phyloP scores from a whole-genome alignment of 2,329 filamentous ascomycete species.

The Penicillium sp. region DNA sequence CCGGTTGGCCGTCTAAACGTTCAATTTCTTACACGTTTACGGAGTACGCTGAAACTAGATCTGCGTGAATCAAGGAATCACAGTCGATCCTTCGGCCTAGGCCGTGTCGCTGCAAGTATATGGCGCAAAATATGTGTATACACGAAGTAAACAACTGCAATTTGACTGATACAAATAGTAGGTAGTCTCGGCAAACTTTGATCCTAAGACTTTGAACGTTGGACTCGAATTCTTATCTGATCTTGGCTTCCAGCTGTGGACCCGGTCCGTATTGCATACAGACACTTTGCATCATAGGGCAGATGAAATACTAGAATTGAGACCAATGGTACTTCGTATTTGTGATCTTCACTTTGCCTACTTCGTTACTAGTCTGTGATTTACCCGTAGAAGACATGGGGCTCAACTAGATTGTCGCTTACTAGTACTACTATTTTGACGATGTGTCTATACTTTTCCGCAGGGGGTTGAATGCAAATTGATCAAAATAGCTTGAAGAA shows the following conservation, averaged over 20 bases:
- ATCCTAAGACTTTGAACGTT: neutral
- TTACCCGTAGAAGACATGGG: neutral
- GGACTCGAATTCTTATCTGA: neutral
- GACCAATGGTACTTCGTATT: too few species aligned
- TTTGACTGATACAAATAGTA: neutral
- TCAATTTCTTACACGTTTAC: neutral
- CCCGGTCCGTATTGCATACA: neutral
- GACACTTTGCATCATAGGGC: neutral
- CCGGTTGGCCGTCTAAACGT: neutral
- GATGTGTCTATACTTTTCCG: too few species aligned
- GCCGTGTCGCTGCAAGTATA: neutral
- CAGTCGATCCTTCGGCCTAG: neutral
- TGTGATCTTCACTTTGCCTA: neutral
- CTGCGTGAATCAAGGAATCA: neutral
- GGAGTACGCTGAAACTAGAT: neutral
- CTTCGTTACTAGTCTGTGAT: too few species aligned
- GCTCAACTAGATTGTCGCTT: neutral
- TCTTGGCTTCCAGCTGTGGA: neutral
- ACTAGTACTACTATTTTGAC: neutral
- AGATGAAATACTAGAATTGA: too few species aligned
- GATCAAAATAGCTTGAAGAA: too few species aligned
- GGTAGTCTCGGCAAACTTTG: neutral
- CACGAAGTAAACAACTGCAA: neutral
- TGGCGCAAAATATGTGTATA: neutral
- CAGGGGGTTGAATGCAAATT: too few species aligned